Evolutionary conservation across 306 rosid genomes (phyloP), one percentile per base, ranked within the genome.

Genomic region (Corylus avellana): DNA sequence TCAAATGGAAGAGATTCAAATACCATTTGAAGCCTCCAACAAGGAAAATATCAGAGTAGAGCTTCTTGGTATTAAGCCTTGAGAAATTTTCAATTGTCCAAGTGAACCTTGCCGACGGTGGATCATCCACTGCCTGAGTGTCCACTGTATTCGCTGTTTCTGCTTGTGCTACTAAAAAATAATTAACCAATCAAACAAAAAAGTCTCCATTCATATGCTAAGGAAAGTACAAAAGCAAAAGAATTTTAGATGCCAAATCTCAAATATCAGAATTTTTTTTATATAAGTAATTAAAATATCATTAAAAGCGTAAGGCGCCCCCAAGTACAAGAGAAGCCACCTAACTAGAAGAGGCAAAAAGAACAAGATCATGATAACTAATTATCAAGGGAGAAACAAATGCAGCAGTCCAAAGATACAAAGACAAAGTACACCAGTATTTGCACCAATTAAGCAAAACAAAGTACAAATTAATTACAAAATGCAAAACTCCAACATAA

Each of bases 21-120:
- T 83, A 83, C 86, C 86, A 83, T 74, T 83, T 83, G 77, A 78
- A 78, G 79, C 86, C 86, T 63, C 86, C 86, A 6, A 83, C 80
- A 17, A 46, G 53, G 57, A 83, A 83, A 10, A 70, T 9, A 8
- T 83, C 86, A 67, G 86, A 83, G 72, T 83, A 83, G 5, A 74
- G 73, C 77, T 75, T 83, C 80, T 78, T 83, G 32, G n/a, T 27
- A 74, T 74, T 83, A 39, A 74, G 80, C 83, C 86, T 83, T 3
- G 86, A 68, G 70, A 78, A 83, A 72, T 69, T 83, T 42, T 83
- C 83, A 50, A 83, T 78, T 69, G 79, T 78, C 86, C 86, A 83
- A 0, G 83, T 83, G 50, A 83, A 83, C 69, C 82, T 47, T 6
- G 86, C 82, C 12, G 86, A 83, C 11, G 76, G 80, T 54, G 86